A percentile compares a stretch with the other conserved stretches of the same genome.
Conservation (phyloP, 208 protist genomes). For the Phytomonas sp. region DNA sequence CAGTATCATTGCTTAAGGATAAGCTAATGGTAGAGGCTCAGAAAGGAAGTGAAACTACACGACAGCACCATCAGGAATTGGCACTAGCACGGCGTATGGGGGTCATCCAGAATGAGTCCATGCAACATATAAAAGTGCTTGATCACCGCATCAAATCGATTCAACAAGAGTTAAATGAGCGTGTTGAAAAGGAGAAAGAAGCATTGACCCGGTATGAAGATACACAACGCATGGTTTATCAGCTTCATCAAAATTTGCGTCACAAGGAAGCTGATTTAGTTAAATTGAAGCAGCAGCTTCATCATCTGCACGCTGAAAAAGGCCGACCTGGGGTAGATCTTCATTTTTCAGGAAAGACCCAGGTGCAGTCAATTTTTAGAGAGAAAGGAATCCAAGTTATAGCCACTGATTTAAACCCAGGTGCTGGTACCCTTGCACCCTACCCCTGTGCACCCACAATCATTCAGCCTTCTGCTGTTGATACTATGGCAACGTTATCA, state of each 20-base stretch:
- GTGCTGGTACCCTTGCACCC: background rate
- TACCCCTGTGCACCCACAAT: background rate
- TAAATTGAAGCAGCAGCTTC: slow-evolving; percentile 35
- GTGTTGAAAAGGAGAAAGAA: slow-evolving; percentile 51
- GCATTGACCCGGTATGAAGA: slow-evolving; percentile 60
- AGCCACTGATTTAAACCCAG: background rate
- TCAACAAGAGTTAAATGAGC: slow-evolving; percentile 62
- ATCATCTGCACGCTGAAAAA: background rate
- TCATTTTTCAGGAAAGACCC: background rate
- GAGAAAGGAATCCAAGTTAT: background rate
- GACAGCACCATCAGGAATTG: slow-evolving; percentile 64
- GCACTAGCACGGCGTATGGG: slow-evolving; percentile 77
- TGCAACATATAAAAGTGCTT: slow-evolving; percentile 45
- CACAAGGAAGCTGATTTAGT: slow-evolving; percentile 64
- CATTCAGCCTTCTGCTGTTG: background rate
- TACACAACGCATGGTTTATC: slow-evolving; percentile 56
- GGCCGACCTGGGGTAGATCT: background rate
- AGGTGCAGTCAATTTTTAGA: background rate
- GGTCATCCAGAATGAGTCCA: slow-evolving; percentile 66
- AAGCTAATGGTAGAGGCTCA: slow-evolving; percentile 62
- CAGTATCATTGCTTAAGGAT: slow-evolving; percentile 67
- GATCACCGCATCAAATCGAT: slow-evolving; percentile 56
- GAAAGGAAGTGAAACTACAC: slow-evolving; percentile 32
- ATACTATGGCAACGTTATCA: background rate
- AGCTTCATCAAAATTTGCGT: slow-evolving; percentile 61